These are phyloP conservation scores for Naganishia friedmannii DNA, from an alignment of 768 basidiomycete species.

Conservation along the genomic window DNA sequence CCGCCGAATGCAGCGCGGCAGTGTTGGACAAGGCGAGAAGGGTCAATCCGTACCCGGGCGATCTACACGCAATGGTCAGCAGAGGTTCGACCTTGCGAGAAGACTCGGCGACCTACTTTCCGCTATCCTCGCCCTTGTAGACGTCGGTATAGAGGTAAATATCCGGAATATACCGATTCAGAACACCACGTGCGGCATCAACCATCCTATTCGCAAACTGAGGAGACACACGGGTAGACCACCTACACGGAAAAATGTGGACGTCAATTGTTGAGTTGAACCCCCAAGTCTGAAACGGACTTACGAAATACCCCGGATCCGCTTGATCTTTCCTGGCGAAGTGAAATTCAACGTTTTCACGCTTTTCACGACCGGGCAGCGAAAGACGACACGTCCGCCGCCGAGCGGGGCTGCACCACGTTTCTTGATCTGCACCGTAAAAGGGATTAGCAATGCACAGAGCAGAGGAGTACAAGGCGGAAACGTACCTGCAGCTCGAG, in stretches of 20 bases:
- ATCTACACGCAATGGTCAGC: conserved; percentile 57
- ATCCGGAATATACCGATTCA: conserved; percentile 96
- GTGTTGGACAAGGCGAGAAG: conserved; percentile 90
- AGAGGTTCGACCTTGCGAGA: too few species aligned
- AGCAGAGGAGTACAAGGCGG: neutral
- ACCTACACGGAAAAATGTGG: neutral
- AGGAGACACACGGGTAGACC: conserved; percentile 89
- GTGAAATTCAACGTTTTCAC: conserved; percentile 90
- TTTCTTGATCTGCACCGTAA: conserved; percentile 66
- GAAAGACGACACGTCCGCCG: conserved; percentile 87
- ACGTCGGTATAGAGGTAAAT: conserved; percentile 98
- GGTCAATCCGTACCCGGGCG: conserved; percentile 90
- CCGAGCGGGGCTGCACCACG: conserved; percentile 87
- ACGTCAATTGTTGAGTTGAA: neutral
- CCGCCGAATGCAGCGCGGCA: conserved; percentile 78
- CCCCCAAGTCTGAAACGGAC: conserved; percentile 48
- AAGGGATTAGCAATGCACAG: conserved; percentile 52
- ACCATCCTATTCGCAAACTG: conserved; percentile 98
- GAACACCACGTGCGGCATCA: conserved; percentile 81
- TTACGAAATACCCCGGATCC: conserved; percentile 92
- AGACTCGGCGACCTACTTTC: conserved; percentile 66
- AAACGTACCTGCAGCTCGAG: conserved; percentile 63
- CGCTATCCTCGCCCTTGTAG: conserved; percentile 94
- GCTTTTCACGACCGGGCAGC: conserved; percentile 87
- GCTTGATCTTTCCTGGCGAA: conserved; percentile 83